A percentile compares a stretch with the other conserved stretches of the same genome.
These are phyloP conservation scores for Amorphotheca resinae DNA, from an alignment of 495 filamentous ascomycete genomes.

Conservation along the genomic window DNA sequence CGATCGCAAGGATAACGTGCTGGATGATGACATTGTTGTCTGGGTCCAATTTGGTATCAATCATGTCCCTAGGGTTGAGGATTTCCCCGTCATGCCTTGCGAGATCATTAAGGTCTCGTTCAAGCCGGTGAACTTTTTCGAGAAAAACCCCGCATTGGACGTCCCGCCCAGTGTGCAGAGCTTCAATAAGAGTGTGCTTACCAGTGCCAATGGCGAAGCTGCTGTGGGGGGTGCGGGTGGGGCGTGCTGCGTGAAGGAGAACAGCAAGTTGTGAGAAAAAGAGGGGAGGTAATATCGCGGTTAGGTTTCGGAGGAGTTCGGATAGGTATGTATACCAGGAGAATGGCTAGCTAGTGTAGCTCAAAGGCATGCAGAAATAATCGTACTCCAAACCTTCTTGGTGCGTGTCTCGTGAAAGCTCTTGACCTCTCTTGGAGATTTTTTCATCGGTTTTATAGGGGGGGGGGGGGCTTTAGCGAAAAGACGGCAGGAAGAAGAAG, in stretches of 20 bases:
- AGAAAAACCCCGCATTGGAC: constrained; percentile 63
- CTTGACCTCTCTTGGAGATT: too few species aligned
- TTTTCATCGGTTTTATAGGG: too few species aligned
- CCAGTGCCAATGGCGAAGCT: constrained; percentile 24
- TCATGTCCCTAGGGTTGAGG: constrained; percentile 45
- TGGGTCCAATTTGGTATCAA: constrained; percentile 54
- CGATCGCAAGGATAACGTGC: constrained; percentile 34
- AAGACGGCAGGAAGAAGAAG: too few species aligned
- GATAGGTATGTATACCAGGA: constrained; percentile 8
- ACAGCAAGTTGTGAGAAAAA: constrained; percentile 13
- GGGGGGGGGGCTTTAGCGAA: too few species aligned
- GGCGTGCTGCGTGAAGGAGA: constrained; percentile 27
- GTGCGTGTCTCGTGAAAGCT: too few species aligned
- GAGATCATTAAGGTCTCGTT: constrained; percentile 49
- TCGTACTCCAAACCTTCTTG: constrained; percentile 15
- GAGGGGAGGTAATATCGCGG: background rate
- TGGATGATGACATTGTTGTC: constrained; percentile 42
- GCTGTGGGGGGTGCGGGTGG: constrained; percentile 26
- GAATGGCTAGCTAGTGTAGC: constrained; percentile 19
- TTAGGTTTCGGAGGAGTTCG: too few species aligned
- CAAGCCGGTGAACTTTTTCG: constrained; percentile 67
- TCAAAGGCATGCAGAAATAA: constrained; percentile 19
- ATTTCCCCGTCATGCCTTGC: constrained; percentile 58
- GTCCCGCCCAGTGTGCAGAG: constrained; percentile 47
- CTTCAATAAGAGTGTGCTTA: constrained; percentile 34